These are phyloP conservation scores for Crepidotus variabilis DNA, from an alignment of 768 basidiomycete species.

Conservation along the genomic window DNA sequence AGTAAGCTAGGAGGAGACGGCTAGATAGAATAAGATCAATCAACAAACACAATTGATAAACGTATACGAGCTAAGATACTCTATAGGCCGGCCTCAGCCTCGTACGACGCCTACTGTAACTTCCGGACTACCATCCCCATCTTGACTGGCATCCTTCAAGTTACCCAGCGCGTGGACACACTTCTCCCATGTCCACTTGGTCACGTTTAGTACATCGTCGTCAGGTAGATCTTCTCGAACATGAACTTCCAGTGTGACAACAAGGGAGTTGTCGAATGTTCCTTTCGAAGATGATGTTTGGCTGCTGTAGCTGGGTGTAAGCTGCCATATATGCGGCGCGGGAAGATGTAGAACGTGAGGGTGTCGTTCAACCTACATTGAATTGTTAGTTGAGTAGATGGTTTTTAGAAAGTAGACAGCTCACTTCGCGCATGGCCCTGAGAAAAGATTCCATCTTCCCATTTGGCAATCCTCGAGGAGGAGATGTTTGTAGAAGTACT, in stretches of 20 bases:
- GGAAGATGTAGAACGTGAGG: conserved; percentile 80
- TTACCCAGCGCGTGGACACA: conserved; percentile 49
- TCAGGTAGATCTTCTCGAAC: conserved; percentile 65
- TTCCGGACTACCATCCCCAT: conserved; percentile 47
- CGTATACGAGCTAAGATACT: neutral
- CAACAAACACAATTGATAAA: neutral
- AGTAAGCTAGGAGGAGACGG: neutral
- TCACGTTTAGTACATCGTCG: conserved; percentile 66
- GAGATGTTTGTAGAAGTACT: conserved; percentile 87
- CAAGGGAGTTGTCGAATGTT: conserved; percentile 29
- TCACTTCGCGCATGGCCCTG: conserved; percentile 77
- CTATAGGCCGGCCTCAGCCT: conserved; percentile 30
- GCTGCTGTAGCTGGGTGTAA: conserved; percentile 44
- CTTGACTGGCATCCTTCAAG: conserved; percentile 23
- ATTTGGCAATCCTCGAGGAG: conserved; percentile 51
- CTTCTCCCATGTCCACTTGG: conserved; percentile 73
- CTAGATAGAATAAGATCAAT: neutral
- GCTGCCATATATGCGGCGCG: conserved; percentile 87
- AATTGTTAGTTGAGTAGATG: neutral
- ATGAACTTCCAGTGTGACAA: conserved; percentile 80
- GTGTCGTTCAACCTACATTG: conserved; percentile 70
- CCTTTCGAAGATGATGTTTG: conserved; percentile 4
- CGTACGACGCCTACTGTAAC: conserved; percentile 74
- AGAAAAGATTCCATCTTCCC: conserved; percentile 81
- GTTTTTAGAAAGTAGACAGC: conserved; percentile 13